phyloP scores from a whole-genome alignment of 2,329 filamentous ascomycete species.

The Nemania diffusa region DNA sequence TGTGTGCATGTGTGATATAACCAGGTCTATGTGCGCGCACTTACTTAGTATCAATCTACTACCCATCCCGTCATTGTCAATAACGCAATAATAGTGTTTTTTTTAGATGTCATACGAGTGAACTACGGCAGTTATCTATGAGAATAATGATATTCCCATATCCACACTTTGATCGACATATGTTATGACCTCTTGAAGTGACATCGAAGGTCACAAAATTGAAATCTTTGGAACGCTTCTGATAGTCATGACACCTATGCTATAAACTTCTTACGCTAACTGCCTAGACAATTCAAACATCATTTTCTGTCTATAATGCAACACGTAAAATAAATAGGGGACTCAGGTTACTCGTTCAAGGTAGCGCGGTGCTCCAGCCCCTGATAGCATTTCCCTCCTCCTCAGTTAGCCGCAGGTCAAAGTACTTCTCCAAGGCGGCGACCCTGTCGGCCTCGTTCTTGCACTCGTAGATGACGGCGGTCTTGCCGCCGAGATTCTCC shows the following conservation, averaged over 20 bases:
- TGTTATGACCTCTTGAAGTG: no score
- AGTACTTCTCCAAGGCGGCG: constrained; percentile 37
- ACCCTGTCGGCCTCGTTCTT: constrained; percentile 55
- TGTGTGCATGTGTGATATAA: no score
- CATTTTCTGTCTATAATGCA: not conserved
- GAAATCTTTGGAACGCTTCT: not conserved
- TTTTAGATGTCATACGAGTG: no score
- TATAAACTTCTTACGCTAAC: not conserved
- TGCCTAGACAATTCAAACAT: not conserved
- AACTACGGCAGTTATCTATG: no score
- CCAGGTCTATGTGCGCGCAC: no score
- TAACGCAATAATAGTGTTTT: no score
- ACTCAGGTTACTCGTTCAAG: not conserved
- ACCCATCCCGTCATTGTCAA: no score
- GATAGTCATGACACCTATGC: not conserved
- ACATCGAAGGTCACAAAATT: not conserved
- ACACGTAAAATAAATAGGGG: not conserved
- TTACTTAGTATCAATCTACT: no score
- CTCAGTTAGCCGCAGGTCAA: constrained; percentile 33
- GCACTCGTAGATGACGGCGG: constrained; percentile 58
- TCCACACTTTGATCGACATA: no score
- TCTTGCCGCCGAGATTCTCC: constrained; percentile 61
- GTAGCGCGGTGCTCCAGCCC: constrained; percentile 58
- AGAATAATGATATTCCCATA: no score
- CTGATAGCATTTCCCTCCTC: constrained; percentile 55